Percentiles rank a stretch among this genome's conserved stretches.
Evolutionary conservation across 2,329 filamentous ascomycete genomes (phyloP).

Genomic region (Nigrograna mackinnonii): DNA sequence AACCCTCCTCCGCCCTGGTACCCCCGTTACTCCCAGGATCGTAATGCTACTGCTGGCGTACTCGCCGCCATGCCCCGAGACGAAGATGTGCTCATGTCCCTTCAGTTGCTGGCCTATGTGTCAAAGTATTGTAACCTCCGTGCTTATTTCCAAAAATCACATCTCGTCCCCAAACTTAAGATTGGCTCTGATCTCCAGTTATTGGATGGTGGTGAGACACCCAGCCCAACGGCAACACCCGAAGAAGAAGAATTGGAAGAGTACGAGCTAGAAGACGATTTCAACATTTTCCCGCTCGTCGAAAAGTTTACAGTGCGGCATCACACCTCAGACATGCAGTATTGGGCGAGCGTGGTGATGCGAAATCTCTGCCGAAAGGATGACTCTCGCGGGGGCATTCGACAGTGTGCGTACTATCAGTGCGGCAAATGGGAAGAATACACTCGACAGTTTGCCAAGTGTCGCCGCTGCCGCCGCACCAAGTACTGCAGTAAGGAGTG

Average conservation of each 20-base stretch:
- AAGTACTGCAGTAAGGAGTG: constrained; percentile 99
- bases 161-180: constrained; percentile 88
- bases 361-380: constrained; percentile 98
- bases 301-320: constrained; percentile 98
- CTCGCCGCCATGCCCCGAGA: constrained; percentile 92
- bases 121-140: constrained; percentile 98
- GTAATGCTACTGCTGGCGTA: constrained; percentile 68
- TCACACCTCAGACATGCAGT: constrained; percentile 97
- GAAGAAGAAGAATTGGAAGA: constrained; percentile 78
- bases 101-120: constrained; percentile 94
- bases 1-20: constrained; percentile 79
- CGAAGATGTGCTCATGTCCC: constrained; percentile 96
- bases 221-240: constrained; percentile 40
- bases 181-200: constrained; percentile 83
- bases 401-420: constrained; percentile 97
- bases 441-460: constrained; percentile 96
- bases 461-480: constrained; percentile 89
- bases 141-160: constrained; percentile 92
- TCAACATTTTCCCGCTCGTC: constrained; percentile 97
- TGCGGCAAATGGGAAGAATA: constrained; percentile 99
- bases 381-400: constrained; percentile 88
- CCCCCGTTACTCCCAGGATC: constrained; percentile 78
- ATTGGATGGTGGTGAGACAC: constrained; percentile 71
- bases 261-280: constrained; percentile 88
- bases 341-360: constrained; percentile 99